Evolutionary conservation across 2,329 filamentous ascomycete species (phyloP), one percentile per base, ranked within the genome.

Genomic region (Niveomyces coronatus): DNA sequence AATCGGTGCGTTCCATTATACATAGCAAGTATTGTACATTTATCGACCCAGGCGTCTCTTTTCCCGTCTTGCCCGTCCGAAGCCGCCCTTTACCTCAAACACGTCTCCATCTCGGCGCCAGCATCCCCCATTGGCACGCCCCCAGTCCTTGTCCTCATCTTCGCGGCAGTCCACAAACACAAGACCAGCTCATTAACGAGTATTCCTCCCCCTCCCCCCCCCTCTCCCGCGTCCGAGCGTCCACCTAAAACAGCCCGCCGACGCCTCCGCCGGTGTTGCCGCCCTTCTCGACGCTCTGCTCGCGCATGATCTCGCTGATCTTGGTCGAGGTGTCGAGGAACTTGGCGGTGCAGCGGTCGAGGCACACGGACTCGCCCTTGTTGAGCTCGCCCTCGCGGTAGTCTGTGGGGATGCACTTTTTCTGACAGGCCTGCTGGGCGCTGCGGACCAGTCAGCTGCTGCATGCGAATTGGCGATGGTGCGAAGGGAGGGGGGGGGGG

Each of bases 251-350:
- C 45, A 76, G 64, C 18, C 70, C 71, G 30, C 63, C 70, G n/a
- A 62, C 65, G 24, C 66, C 70, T 13, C 43, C 37, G 37, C 51
- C 49, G 23, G 47, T 45, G 11, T 44, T 46, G 28, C 66, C 72
- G 43, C 78, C 75, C 54, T 75, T 74, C 45, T 75, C 71, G 54
- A 78, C 75, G 34, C 84, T 85, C 64, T 94, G 84, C 47, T 81
- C 78, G 67, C 95, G 87, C 79, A 96, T 87, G 67, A 93, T 85
- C 67, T 96, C 88, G 54, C 84, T 89, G 43, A 96, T 85, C 71
- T 95, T 96, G 71, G 94, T 79, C 63, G 94, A 94, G 55, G 94
- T 88, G 53, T 96, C 89, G 67, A 98, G 95, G 71, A 96, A 98
- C 71, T 98, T 98, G 57, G 84, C 76, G 42, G 93, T 85, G 67